These are phyloP conservation scores for Pichia sp. DNA, from an alignment of 1,139 yeast genomes.

Conservation along the genomic window DNA sequence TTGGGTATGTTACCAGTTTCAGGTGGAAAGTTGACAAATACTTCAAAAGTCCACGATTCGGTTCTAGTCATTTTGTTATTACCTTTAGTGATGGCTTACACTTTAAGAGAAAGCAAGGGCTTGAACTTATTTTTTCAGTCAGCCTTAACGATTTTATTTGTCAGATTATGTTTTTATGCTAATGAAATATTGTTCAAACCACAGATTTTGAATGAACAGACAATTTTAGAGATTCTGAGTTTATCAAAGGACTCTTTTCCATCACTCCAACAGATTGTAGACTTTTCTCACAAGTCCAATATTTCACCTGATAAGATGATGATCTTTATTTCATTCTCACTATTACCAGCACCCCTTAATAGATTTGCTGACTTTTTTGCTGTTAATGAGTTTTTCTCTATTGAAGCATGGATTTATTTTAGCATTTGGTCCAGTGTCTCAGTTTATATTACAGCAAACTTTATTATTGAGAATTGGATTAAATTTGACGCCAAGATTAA, in stretches of 20 bases:
- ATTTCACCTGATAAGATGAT: not conserved
- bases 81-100: not conserved
- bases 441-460: slow-evolving; percentile 5
- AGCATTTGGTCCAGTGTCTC: slow-evolving; percentile 58
- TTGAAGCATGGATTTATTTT: slow-evolving; percentile 42
- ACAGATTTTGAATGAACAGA: not conserved
- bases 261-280: not conserved
- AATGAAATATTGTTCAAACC: not conserved
- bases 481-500: slow-evolving; percentile 38
- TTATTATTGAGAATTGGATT: slow-evolving; percentile 1
- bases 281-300: not conserved
- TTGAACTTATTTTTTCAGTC: not conserved
- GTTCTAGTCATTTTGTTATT: too few relatives aligned
- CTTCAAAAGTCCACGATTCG: not conserved
- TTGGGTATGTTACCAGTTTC: not conserved
- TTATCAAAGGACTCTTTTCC: not conserved
- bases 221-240: too few relatives aligned
- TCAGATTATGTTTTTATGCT: not conserved
- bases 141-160: not conserved
- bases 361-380: not conserved
- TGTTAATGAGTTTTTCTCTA: slow-evolving; percentile 19
- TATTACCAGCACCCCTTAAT: not conserved
- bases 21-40: not conserved
- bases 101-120: too few relatives aligned
- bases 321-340: not conserved